Percentiles rank a stretch among this genome's conserved stretches.
Evolutionary conservation across 1,284 basidiomycete species (phyloP).

Genomic region (Boletellus deceptivus): DNA sequence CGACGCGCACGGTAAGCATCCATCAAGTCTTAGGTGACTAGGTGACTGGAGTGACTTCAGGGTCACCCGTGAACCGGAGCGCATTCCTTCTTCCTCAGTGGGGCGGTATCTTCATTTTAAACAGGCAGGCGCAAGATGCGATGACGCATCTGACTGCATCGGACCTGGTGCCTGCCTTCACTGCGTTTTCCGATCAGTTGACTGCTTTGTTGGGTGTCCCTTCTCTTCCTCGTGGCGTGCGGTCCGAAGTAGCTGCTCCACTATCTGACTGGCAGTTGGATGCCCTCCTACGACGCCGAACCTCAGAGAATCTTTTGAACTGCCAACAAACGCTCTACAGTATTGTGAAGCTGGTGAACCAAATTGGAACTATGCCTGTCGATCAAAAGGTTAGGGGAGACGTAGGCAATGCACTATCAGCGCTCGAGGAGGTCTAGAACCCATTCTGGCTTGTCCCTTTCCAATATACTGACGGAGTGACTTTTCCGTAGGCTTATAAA

Average conservation of each 20-base stretch:
- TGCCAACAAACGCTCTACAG: slow-evolving; percentile 76
- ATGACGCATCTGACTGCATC: slow-evolving; percentile 38
- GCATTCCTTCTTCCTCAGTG: slow-evolving; percentile 94
- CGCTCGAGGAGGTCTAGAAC: slow-evolving; percentile 64
- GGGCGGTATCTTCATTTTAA: slow-evolving; percentile 86
- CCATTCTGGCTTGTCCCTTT: slow-evolving; percentile 2
- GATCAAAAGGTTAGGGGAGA: slow-evolving; percentile 72
- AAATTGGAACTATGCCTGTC: slow-evolving; percentile 90
- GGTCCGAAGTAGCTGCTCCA: slow-evolving; percentile 20
- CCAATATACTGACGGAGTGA: slow-evolving; percentile 6
- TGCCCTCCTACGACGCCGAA: slow-evolving; percentile 69
- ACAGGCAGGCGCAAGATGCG: slow-evolving; percentile 45
- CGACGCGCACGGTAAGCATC: slow-evolving; percentile 49
- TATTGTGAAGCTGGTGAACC: slow-evolving; percentile 78
- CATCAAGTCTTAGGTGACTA: slow-evolving; percentile 2
- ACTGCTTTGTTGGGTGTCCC: slow-evolving; percentile 78
- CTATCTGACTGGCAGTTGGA: slow-evolving; percentile 80
- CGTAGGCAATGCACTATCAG: slow-evolving; percentile 65
- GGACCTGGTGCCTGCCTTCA: slow-evolving; percentile 59
- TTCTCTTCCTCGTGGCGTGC: slow-evolving; percentile 48
- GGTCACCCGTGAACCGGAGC: slow-evolving; percentile 44
- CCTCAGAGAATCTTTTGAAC: slow-evolving; percentile 65
- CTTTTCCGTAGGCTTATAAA: slow-evolving; percentile 24
- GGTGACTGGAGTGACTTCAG: slow-evolving; percentile 31
- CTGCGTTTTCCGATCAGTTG: slow-evolving; percentile 75